Conservation (phyloP, 75 land plant species). For the Picea glauca region DNA sequence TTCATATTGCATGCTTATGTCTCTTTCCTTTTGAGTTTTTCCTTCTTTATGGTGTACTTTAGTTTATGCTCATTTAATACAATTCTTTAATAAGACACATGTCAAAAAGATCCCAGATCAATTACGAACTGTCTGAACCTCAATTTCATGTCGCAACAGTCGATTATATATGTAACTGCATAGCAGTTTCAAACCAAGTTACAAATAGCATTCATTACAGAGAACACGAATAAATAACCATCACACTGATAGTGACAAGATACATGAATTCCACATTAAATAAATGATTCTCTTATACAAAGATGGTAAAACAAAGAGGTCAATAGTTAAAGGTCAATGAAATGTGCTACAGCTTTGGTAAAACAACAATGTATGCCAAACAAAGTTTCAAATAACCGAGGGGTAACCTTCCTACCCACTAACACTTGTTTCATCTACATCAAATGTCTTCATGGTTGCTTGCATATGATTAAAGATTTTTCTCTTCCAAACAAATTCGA, state of each 20-base stretch:
- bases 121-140: too few relatives aligned
- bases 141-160: too few relatives aligned
- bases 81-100: too few relatives aligned
- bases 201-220: neutral
- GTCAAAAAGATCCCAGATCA: too few relatives aligned
- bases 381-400: neutral
- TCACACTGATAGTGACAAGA: neutral
- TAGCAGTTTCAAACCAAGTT: neutral
- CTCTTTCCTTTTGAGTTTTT: too few relatives aligned
- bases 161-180: slow-evolving; percentile 46
- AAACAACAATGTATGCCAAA: neutral
- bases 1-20: too few relatives aligned
- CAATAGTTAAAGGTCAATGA: neutral
- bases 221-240: neutral
- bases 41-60: too few relatives aligned
- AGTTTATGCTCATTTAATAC: too few relatives aligned
- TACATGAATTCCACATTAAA: neutral
- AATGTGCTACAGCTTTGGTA: neutral
- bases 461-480: slow-evolving; percentile 99
- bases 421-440: slow-evolving; percentile 99
- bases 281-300: too few relatives aligned
- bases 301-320: neutral
- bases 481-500: slow-evolving; percentile 99
- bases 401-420: slow-evolving; percentile 62
- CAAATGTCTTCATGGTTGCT: slow-evolving; percentile 96